Evolutionary conservation across 306 rosid genomes (phyloP).

Genomic region (Gastrolobium villosum): DNA sequence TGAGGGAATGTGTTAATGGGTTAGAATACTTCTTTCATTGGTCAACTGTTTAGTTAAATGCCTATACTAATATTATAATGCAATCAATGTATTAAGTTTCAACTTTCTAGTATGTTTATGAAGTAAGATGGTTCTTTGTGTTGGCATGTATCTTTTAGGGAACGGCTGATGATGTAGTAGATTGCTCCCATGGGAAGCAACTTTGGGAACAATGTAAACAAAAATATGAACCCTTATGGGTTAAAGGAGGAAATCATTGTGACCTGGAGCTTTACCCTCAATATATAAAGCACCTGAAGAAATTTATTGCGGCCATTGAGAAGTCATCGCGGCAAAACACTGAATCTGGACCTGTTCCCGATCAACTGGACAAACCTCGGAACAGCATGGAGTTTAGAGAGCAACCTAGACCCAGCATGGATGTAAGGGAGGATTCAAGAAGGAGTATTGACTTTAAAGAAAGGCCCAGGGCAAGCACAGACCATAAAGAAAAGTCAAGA

Average conservation of each 20-base stretch:
- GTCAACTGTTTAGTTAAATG: slow-evolving; percentile 11
- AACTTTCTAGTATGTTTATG: slow-evolving; percentile 46
- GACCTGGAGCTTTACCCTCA: slow-evolving; percentile 90
- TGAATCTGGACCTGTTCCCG: slow-evolving; percentile 54
- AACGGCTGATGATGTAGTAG: slow-evolving; percentile 86
- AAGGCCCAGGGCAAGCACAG: slow-evolving; percentile 63
- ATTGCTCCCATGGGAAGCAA: slow-evolving; percentile 95
- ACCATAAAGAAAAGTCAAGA: slow-evolving; percentile 74
- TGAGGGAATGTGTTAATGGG: neutral
- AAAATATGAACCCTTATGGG: slow-evolving; percentile 97
- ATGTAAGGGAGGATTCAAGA: slow-evolving; percentile 69
- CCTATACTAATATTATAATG: slow-evolving; percentile 6
- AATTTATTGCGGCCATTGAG: slow-evolving; percentile 73
- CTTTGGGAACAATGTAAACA: slow-evolving; percentile 95
- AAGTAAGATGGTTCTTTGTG: slow-evolving; percentile 40
- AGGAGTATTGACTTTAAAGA: slow-evolving; percentile 56
- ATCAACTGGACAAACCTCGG: slow-evolving; percentile 72
- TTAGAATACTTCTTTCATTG: slow-evolving; percentile 5
- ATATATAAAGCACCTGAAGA: slow-evolving; percentile 91
- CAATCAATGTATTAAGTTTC: slow-evolving; percentile 23
- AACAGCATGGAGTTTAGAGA: slow-evolving; percentile 83
- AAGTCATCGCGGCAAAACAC: slow-evolving; percentile 57
- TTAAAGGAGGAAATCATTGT: slow-evolving; percentile 95
- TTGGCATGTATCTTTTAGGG: slow-evolving; percentile 68
- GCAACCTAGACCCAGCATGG: slow-evolving; percentile 74